Evolutionary conservation across 768 basidiomycete genomes (phyloP).

Genomic region (Tricholomella constricta): DNA sequence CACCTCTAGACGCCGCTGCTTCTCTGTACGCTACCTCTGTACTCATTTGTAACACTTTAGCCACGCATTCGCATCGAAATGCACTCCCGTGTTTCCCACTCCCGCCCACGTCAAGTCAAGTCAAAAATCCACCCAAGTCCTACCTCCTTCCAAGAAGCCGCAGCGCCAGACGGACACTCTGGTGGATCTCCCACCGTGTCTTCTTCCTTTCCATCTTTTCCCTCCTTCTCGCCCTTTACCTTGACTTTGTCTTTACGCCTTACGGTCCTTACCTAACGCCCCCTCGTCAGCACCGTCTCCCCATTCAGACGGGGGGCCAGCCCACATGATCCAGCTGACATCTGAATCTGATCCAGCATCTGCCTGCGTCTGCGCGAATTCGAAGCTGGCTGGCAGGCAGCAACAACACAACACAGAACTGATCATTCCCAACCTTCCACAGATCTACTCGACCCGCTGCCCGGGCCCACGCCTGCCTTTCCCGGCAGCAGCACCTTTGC

Average conservation of each 20-base stretch:
- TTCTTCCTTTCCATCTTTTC: too few species aligned
- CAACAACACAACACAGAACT: too few species aligned
- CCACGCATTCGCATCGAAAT: slow-evolving; percentile 8
- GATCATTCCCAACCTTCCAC: too few species aligned
- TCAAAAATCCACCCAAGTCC: background rate
- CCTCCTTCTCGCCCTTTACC: background rate
- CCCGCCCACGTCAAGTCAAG: background rate
- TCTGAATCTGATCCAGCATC: too few species aligned
- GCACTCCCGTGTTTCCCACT: slow-evolving; percentile 5
- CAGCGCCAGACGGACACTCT: slow-evolving; percentile 6
- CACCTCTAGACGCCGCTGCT: slow-evolving; percentile 23
- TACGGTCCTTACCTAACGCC: slow-evolving; percentile 8
- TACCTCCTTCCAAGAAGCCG: background rate
- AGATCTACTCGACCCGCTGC: too few species aligned
- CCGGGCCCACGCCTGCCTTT: too few species aligned
- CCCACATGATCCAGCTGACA: slow-evolving; percentile 12
- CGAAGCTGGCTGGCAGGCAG: too few species aligned
- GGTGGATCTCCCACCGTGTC: slow-evolving; percentile 3
- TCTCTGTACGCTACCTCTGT: slow-evolving; percentile 20
- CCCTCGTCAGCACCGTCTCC: background rate
- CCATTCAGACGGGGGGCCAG: background rate
- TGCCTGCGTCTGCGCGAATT: too few species aligned
- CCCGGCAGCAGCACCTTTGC: too few species aligned
- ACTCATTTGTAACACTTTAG: slow-evolving; percentile 21
- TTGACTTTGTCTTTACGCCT: background rate